Base-by-base conservation (phyloP, 192 early-diverging fungal genomes). In the Thamnidium elegans region DNA sequence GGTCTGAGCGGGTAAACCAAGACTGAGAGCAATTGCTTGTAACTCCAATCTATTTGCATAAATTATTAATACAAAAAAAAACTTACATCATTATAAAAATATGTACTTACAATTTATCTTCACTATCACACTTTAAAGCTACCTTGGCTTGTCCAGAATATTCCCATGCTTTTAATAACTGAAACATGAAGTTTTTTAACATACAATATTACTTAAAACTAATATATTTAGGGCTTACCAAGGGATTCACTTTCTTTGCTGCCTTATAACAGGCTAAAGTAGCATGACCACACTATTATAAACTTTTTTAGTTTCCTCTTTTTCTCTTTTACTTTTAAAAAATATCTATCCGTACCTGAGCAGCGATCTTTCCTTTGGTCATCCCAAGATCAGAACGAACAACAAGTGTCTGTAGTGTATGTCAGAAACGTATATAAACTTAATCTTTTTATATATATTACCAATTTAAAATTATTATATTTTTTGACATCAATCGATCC, bases 291-390 rank as follows among this genome's bases (percentile, higher is more conserved):
- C 94, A 98, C 80, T 87, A 61, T 54, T 21, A 21, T 13, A 39
- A 56, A 5, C 15, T n/a, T n/a, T n/a, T n/a, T n/a, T n/a, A 5
- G 14, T 34, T 14, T 15, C 21, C 2, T 19, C 10, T 30, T 2
- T 46, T 2, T 19, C 7, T 30, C 19, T n/a, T n/a, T n/a, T 46
- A 19, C 0, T 48, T 13, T 1, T 45, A 45, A 45, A 9, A 45
- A 45, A 45, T 2, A 1, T 14, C 1, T 48, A 48, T 48, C 15
- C 15, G 15, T 68, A 68, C 67, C 67, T 97, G 95, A 11, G 95
- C 94, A 0, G 94, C 94, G 17, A 91, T 84, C 69, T 98, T 98
- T 31, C 96, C 96, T 70, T 96, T 96, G 19, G 81, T 84, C 96
- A 98, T 98, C 34, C 86, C 89, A 26, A 98, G 76, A 71, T 98